phyloP scores from a whole-genome alignment of 495 filamentous ascomycete species.

The Penicillium odoratum region DNA sequence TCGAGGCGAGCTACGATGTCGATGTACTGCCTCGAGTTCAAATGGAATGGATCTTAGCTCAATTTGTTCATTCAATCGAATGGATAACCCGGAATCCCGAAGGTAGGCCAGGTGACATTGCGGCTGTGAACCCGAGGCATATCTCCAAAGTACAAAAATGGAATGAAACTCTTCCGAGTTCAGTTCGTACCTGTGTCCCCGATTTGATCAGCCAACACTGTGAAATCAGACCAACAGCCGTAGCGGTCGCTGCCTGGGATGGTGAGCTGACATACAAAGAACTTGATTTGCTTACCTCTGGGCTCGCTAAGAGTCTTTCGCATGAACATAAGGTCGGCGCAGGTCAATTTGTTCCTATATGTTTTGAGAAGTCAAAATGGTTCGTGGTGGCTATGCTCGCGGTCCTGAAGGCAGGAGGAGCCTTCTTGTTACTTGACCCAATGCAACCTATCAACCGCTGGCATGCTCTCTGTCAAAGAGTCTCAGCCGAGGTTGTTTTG shows the following conservation, averaged over 20 bases:
- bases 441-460: slow-evolving; percentile 37
- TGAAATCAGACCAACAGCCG: not conserved
- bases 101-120: not conserved
- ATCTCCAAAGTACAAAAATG: not conserved
- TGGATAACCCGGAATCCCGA: not conserved
- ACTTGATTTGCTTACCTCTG: not conserved
- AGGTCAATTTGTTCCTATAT: not conserved
- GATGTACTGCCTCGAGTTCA: not conserved
- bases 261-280: not conserved
- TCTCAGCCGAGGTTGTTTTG: slow-evolving; percentile 10
- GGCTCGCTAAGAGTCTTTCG: not conserved
- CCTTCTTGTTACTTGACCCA: slow-evolving; percentile 51
- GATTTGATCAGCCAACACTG: not conserved
- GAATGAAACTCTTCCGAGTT: not conserved
- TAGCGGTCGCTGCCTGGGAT: not conserved
- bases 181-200: not conserved
- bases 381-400: slow-evolving; percentile 41
- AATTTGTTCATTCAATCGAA: not conserved
- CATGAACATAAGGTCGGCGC: not conserved
- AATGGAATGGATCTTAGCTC: not conserved
- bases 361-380: slow-evolving; percentile 45
- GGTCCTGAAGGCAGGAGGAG: slow-evolving; percentile 48
- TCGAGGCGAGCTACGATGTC: too few relatives aligned
- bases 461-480: slow-evolving; percentile 15
- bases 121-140: not conserved